A percentile compares a stretch with the other conserved stretches of the same genome.
phyloP scores from a whole-genome alignment of 805 yeast genomes.

The Myxozyma neotropica region DNA sequence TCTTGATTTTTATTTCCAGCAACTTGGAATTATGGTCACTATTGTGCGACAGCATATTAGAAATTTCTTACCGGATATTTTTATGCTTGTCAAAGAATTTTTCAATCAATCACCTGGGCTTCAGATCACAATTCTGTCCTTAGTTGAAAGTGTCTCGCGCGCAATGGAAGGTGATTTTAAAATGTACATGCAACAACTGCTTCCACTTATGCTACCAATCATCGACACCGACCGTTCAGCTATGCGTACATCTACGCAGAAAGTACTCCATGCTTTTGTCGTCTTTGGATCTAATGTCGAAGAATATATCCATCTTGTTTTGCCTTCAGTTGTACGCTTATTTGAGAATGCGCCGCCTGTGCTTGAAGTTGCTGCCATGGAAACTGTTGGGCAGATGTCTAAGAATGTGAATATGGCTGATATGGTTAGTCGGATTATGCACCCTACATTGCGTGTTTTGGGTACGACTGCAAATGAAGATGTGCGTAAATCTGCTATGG shows the following conservation, averaged over 20 bases:
- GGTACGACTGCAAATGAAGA: slow-evolving; percentile 54
- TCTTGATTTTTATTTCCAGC: slow-evolving; percentile 87
- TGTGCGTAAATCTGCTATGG: slow-evolving; percentile 65
- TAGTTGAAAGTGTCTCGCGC: slow-evolving; percentile 79
- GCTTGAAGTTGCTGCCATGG: slow-evolving; percentile 73
- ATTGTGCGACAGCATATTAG: slow-evolving; percentile 90
- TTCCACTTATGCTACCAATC: slow-evolving; percentile 74
- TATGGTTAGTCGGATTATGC: slow-evolving; percentile 87
- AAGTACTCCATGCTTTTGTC: slow-evolving; percentile 79
- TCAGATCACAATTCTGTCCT: slow-evolving; percentile 75
- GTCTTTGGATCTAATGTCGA: slow-evolving; percentile 86
- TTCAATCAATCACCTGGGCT: slow-evolving; percentile 59
- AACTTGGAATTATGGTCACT: slow-evolving; percentile 72
- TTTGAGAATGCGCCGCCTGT: slow-evolving; percentile 62
- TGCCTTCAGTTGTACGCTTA: slow-evolving; percentile 82
- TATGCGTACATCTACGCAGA: slow-evolving; percentile 50
- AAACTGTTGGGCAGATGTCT: slow-evolving; percentile 79
- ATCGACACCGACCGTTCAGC: slow-evolving; percentile 67
- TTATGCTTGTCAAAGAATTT: slow-evolving; percentile 72
- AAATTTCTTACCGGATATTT: slow-evolving; percentile 75
- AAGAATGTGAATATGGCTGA: slow-evolving; percentile 73
- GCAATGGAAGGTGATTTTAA: slow-evolving; percentile 94
- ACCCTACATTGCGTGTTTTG: slow-evolving; percentile 76
- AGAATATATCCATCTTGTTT: slow-evolving; percentile 80
- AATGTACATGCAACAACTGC: slow-evolving; percentile 71